Base-by-base conservation (phyloP, 176 grass and related monocot genomes). In the Bromus sterilis region DNA sequence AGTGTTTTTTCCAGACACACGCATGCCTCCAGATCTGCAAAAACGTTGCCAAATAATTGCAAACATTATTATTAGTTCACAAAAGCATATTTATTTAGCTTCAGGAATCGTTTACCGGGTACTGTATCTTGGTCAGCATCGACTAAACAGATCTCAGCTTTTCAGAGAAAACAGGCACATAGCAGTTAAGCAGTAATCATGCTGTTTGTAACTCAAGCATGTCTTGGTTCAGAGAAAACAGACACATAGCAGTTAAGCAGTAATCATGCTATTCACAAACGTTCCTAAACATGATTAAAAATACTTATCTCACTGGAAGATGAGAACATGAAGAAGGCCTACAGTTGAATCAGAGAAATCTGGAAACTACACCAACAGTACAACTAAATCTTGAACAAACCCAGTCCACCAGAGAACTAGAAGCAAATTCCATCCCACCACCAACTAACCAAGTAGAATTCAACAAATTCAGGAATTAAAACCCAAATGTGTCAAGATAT, bases 21-120 rank as follows among this genome's bases (percentile, higher is more conserved):
- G 75, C 94, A 97, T 5, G 94, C 94, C 73, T 94, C 94, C 57
- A 97, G 90, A 91, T 90, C 94, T 97, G 89, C 67, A 91, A 72
- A 10, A 7, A 66, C 28, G 20, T 60, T 28, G 39, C 68, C 25
- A 61, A 80, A 59, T 9, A 39, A 84, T 37, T 46, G 43, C 14
- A 46, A 2, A 4, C 43, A 0, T 16, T 44, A 53, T 41, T 3
- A 36, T 66, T 44, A 87, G 58, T 41, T 13, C 3, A 40, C 15
- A 26, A 51, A 79, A 79, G 18, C 16, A 15, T 16, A 41, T 7
- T 42, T 35, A 0, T 25, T 55, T 55, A 3, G 5, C 20, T 7
- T 18, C 44, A 36, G 31, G 36, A 26, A 36, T 20, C 4, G 16
- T 53, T 15, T 51, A 62, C 33, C 0, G 0, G 30, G 56, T 18